These are phyloP conservation scores for Nigrospora oryzae DNA, from an alignment of 2,329 filamentous ascomycete genomes.

Conservation along the genomic window DNA sequence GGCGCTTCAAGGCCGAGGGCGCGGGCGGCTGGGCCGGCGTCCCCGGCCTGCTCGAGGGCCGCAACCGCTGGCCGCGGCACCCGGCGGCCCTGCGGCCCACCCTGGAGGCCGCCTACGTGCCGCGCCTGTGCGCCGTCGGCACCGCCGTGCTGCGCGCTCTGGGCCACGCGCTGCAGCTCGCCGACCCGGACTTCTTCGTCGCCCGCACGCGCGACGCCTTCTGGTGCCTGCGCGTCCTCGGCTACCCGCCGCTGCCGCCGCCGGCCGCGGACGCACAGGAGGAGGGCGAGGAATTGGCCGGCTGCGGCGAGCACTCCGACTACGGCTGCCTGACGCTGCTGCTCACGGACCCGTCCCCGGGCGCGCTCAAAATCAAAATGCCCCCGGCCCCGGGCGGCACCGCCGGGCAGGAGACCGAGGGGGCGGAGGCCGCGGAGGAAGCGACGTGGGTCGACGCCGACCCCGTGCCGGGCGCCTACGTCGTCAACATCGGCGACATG, in stretches of 20 bases:
- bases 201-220: background rate
- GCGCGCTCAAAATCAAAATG: background rate
- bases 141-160: background rate
- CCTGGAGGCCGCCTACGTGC: background rate
- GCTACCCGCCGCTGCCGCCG: background rate
- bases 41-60: slow-evolving; percentile 1
- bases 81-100: background rate
- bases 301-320: slow-evolving; percentile 1
- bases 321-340: slow-evolving; percentile 1
- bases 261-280: background rate
- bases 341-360: background rate
- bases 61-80: background rate
- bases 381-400: background rate
- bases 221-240: slow-evolving; percentile 1
- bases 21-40: background rate
- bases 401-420: no score
- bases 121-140: background rate
- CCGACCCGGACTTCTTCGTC: slow-evolving; percentile 1
- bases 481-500: slow-evolving; percentile 3
- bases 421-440: background rate
- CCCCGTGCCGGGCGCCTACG: slow-evolving; percentile 1
- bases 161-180: background rate
- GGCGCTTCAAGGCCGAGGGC: background rate
- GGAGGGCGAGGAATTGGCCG: background rate
- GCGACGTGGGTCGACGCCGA: background rate